Percentiles rank a stretch among this genome's conserved stretches.
phyloP scores from a whole-genome alignment of 2,329 filamentous ascomycete genomes.

The Xylaria polymorpha region DNA sequence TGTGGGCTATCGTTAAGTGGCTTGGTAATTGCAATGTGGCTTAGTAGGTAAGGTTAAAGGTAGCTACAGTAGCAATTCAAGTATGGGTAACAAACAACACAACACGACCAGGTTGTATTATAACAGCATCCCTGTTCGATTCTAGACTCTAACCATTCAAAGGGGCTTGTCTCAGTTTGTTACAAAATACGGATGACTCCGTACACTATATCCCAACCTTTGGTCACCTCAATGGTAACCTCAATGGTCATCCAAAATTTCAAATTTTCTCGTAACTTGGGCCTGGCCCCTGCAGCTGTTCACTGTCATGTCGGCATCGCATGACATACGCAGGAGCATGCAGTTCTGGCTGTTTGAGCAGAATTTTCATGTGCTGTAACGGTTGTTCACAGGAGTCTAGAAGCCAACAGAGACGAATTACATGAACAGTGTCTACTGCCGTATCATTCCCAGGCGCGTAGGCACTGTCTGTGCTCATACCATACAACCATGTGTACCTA shows the following conservation, averaged over 20 bases:
- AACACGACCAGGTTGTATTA: not conserved
- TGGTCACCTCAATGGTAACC: not conserved
- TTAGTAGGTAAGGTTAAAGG: not conserved
- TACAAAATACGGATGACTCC: constrained; percentile 8
- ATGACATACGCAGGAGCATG: constrained; percentile 1
- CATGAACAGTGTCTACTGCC: constrained; percentile 2
- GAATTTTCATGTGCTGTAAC: not conserved
- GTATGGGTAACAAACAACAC: not conserved
- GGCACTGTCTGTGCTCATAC: not conserved
- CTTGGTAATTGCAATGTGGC: not conserved
- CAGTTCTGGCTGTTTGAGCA: constrained; percentile 3
- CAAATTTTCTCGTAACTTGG: constrained; percentile 2
- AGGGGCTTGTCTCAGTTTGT: too few relatives aligned
- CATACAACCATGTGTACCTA: not conserved
- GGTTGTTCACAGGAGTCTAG: not conserved
- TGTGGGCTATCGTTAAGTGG: not conserved
- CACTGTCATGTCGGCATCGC: not conserved
- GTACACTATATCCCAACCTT: constrained; percentile 7
- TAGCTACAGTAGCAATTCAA: not conserved
- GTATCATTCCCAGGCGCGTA: not conserved
- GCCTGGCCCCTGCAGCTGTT: not conserved
- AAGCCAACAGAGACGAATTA: not conserved
- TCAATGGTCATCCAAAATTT: not conserved
- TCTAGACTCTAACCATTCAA: constrained; percentile 1
- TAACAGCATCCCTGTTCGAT: not conserved